Evolutionary conservation across 495 filamentous ascomycete genomes (phyloP), one percentile per base, ranked within the genome.

Genomic region (Aspergillus kassunensis): DNA sequence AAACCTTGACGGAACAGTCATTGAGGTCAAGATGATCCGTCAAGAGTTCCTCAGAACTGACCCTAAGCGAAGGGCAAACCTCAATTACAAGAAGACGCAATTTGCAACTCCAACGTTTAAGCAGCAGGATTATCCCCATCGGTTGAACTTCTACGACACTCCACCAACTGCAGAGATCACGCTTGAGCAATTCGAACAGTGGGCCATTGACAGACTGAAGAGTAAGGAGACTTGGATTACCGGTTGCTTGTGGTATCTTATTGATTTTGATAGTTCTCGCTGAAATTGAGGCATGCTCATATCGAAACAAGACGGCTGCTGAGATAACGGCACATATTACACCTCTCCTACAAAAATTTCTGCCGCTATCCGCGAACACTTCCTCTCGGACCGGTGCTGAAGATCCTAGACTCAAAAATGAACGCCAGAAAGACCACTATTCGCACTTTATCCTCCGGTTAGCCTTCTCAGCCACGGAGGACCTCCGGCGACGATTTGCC

Each of bases 161-260:
- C 91, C 95, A 25, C 95, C 95, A 0, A 96, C 90, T 1, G 86
- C 86, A 20, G 95, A 99, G 58, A 90, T 99, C 68, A 96, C 89
- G 3, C 85, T 99, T 39, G 95, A 99, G 67, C 82, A 97, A 60
- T 99, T 99, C 62, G 95, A 99, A 62, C 89, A 96, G 80, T 99
- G 95, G 95, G 95, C 92, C n/a, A 97, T 99, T 59, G 85, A 95
- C 61, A 80, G 95, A 41, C 60, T 99, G 53, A 84, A 87, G 59
- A 74, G 90, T 93, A 72, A 45, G 69, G 56, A 21, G 18, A 15
- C 6, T 39, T n/a, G 13, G 5, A 24, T n/a, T 11, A 30, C 6
- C 39, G 29, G 13, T 35, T 24, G 24, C 39, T 25, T n/a, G 20
- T 49, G 29, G 15, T 20, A 25, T 12, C 29, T 44, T n/a, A 51